Conservation (phyloP, 768 basidiomycete genomes). For the Psilocybe tampanensis region DNA sequence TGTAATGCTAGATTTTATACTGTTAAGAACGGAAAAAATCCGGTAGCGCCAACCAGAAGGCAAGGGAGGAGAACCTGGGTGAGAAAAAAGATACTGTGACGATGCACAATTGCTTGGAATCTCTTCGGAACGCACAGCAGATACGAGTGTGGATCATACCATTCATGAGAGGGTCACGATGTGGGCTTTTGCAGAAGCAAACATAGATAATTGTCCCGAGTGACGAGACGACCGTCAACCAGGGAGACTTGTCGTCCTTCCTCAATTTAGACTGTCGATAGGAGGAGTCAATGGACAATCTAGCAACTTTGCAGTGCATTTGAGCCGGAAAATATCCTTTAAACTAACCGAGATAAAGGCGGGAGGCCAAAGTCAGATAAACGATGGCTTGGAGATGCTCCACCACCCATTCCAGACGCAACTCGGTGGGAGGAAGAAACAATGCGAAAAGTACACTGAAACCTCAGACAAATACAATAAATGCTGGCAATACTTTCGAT, state of each 20-base stretch:
- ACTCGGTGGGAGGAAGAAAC: too few species aligned
- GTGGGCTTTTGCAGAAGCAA: not conserved
- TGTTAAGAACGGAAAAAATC: conserved; percentile 21
- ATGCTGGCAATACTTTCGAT: too few species aligned
- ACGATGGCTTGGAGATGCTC: too few species aligned
- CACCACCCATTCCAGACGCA: too few species aligned
- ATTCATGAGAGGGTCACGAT: conserved; percentile 9
- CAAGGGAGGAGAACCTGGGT: not conserved
- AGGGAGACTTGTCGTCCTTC: conserved; percentile 8
- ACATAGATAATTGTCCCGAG: conserved; percentile 3
- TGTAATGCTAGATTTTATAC: conserved; percentile 20
- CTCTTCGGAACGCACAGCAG: conserved; percentile 15
- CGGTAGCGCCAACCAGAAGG: too few species aligned
- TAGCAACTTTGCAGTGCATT: not conserved
- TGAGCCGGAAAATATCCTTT: conserved; percentile 21
- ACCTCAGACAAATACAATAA: too few species aligned
- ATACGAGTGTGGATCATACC: not conserved
- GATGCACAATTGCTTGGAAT: conserved; percentile 1
- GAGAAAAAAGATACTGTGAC: not conserved
- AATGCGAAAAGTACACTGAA: too few species aligned
- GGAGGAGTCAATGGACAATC: not conserved
- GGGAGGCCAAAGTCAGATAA: conserved; percentile 2
- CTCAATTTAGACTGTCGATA: conserved; percentile 6
- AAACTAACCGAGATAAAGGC: conserved; percentile 22
- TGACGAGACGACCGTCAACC: conserved; percentile 2